Evolutionary conservation across 306 rosid genomes (phyloP).

Genomic region (Begonia loranthoides): DNA sequence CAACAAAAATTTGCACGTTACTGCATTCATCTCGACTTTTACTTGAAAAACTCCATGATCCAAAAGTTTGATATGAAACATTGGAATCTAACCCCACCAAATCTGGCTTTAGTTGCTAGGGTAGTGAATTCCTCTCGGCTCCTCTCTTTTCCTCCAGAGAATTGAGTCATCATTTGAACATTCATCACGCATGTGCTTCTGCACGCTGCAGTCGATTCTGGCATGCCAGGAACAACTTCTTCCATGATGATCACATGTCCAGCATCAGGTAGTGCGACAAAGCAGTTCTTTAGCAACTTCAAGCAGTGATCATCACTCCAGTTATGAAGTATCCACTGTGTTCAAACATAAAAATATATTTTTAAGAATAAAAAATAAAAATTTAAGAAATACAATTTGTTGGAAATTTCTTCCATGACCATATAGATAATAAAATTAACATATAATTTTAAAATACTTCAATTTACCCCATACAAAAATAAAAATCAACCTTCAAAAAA

Average conservation of each 20-base stretch:
- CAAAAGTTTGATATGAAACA: constrained; percentile 21
- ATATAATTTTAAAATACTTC: no score
- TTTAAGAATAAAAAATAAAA: no score
- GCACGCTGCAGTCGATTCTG: constrained; percentile 11
- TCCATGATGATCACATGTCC: constrained; percentile 49
- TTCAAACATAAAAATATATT: no score
- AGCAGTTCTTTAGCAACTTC: constrained; percentile 35
- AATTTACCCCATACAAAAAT: no score
- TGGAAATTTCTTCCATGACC: no score
- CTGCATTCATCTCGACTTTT: not conserved
- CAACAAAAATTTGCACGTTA: no score
- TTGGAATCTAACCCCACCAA: constrained; percentile 24
- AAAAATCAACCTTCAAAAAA: constrained; percentile 48
- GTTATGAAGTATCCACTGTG: constrained; percentile 26
- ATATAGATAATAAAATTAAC: no score
- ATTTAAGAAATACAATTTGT: no score
- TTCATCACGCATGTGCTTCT: constrained; percentile 11
- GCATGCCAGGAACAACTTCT: constrained; percentile 14
- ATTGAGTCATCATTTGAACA: constrained; percentile 36
- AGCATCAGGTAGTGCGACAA: constrained; percentile 22
- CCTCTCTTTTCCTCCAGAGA: constrained; percentile 40
- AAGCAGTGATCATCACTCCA: constrained; percentile 25
- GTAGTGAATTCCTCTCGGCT: constrained; percentile 24
- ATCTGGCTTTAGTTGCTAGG: constrained; percentile 37
- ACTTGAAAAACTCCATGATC: constrained; percentile 48